Conservation (phyloP, 352 stramenopile genomes). For the Phytopythium mirpurense region DNA sequence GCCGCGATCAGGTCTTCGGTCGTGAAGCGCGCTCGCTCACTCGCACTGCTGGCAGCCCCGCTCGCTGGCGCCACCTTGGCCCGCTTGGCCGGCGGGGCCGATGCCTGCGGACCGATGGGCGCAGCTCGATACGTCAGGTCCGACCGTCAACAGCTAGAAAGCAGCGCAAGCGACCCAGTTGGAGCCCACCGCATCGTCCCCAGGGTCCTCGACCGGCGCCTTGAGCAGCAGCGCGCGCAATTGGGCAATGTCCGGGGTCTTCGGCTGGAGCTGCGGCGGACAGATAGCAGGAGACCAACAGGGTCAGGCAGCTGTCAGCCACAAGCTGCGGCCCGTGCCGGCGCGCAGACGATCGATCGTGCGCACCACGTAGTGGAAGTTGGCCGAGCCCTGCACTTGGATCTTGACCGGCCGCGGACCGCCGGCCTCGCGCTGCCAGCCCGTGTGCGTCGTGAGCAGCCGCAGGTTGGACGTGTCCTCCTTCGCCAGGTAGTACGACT, state of each 20-base stretch:
- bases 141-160: too few relatives aligned
- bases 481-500: constrained; percentile 71
- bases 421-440: constrained; percentile 37
- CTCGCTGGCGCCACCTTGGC: constrained; percentile 21
- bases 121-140: not conserved
- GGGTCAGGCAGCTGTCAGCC: too few relatives aligned
- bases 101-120: not conserved
- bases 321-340: too few relatives aligned
- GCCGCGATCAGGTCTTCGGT: constrained; percentile 51
- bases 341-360: too few relatives aligned
- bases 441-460: constrained; percentile 50
- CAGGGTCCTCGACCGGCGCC: constrained; percentile 45
- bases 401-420: constrained; percentile 23
- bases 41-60: not conserved
- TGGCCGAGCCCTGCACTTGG: constrained; percentile 42
- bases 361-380: constrained; percentile 64
- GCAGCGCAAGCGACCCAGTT: too few relatives aligned
- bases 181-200: constrained; percentile 7
- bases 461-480: constrained; percentile 82
- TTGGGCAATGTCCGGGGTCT: constrained; percentile 45
- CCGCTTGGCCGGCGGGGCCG: constrained; percentile 23
- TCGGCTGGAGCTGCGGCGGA: constrained; percentile 47
- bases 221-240: constrained; percentile 53
- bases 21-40: constrained; percentile 38
- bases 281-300: not conserved